phyloP scores from a whole-genome alignment of 2,329 filamentous ascomycete genomes.

The Sordariomycetes sp. region DNA sequence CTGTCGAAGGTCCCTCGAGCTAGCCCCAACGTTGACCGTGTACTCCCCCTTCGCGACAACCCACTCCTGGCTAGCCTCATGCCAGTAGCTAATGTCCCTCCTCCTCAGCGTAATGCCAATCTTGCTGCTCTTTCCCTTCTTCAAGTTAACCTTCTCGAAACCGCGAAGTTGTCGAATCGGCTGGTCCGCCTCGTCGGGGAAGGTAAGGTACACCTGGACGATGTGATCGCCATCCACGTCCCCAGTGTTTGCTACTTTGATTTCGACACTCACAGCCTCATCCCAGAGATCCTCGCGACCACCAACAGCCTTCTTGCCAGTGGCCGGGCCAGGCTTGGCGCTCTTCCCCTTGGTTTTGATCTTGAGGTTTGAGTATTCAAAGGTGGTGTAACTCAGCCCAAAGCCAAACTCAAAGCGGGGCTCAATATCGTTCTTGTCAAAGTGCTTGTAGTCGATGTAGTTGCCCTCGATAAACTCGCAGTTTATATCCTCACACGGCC shows the following conservation, averaged over 20 bases:
- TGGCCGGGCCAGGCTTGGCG: not conserved
- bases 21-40: not conserved
- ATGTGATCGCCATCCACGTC: not conserved
- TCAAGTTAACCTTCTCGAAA: not conserved
- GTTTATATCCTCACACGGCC: not conserved
- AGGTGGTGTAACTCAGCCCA: conserved; percentile 62
- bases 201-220: not conserved
- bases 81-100: conserved; percentile 55
- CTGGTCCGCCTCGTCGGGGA: not conserved
- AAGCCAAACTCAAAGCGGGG: conserved; percentile 71
- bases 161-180: not conserved
- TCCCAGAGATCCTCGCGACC: not conserved
- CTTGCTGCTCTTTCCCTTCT: not conserved
- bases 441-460: conserved; percentile 72
- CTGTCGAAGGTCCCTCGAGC: not conserved
- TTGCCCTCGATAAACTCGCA: conserved; percentile 29
- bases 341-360: not conserved
- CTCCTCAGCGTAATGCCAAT: conserved; percentile 24
- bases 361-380: conserved; percentile 29
- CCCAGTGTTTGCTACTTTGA: not conserved
- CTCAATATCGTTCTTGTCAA: conserved; percentile 55
- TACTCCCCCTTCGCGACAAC: conserved; percentile 4
- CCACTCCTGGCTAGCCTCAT: conserved; percentile 43
- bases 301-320: not conserved
- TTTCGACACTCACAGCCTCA: not conserved